Conservation (phyloP, 139 green algal genomes). For the Picochlorum sp. region DNA sequence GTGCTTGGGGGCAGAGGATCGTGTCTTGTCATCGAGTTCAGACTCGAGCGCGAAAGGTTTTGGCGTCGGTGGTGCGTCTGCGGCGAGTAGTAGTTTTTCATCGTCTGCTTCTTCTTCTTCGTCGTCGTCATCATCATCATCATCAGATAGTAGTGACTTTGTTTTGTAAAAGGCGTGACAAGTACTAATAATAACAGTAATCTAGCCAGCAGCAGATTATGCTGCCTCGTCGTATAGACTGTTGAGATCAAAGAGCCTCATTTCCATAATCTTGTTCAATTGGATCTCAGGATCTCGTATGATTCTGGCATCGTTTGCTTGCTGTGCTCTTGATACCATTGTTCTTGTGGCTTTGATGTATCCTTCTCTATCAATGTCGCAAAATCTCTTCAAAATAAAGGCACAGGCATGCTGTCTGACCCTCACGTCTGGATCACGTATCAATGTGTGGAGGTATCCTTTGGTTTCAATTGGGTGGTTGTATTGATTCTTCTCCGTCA, state of each 20-base stretch:
- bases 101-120: no score
- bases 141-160: no score
- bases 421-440: constrained; percentile 4
- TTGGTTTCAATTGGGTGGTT: neutral
- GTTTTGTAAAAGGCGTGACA: no score
- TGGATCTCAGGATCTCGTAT: constrained; percentile 61
- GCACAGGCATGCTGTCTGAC: neutral
- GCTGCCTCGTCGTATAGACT: no score
- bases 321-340: constrained; percentile 51
- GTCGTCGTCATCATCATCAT: no score
- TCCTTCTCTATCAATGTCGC: constrained; percentile 35
- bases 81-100: no score
- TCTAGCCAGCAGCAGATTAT: no score
- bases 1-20: neutral
- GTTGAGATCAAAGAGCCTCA: constrained; percentile 1
- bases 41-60: no score
- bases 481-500: constrained; percentile 1
- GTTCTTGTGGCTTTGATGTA: constrained; percentile 50
- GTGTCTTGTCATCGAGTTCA: no score
- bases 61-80: no score
- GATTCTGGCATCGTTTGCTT: constrained; percentile 54
- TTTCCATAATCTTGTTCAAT: constrained; percentile 36
- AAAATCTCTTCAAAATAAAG: constrained; percentile 46
- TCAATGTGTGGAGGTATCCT: neutral
- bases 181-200: no score